These are phyloP conservation scores for Metschnikowia kofuensis DNA, from an alignment of 805 yeast species.

Conservation along the genomic window DNA sequence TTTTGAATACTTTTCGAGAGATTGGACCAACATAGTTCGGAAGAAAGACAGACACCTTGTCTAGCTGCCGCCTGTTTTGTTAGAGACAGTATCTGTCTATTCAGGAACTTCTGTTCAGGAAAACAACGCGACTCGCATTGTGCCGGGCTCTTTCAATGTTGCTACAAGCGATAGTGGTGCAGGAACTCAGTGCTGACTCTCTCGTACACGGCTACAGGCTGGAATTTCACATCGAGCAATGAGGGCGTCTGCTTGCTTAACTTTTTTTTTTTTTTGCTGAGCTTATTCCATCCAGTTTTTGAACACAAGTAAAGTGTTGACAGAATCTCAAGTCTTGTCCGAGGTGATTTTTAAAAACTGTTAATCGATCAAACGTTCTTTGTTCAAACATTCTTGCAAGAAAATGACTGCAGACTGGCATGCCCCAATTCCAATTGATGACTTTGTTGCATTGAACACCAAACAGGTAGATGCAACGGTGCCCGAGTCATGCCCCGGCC, in stretches of 20 bases:
- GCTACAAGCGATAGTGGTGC: conserved; percentile 3
- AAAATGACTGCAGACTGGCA: conserved; percentile 17
- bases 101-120: neutral
- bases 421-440: conserved; percentile 28
- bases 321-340: too few relatives aligned
- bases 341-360: too few relatives aligned
- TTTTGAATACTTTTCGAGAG: too few relatives aligned
- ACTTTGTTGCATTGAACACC: conserved; percentile 27
- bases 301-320: too few relatives aligned
- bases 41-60: too few relatives aligned
- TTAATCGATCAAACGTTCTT: too few relatives aligned
- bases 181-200: conserved; percentile 7
- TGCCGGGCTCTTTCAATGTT: neutral
- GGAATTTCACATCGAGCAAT: neutral
- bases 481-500: conserved; percentile 30
- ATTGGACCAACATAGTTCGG: too few relatives aligned
- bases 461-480: conserved; percentile 18
- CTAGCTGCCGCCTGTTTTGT: too few relatives aligned
- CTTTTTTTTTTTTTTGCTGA: too few relatives aligned
- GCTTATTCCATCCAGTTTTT: too few relatives aligned
- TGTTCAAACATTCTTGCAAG: neutral
- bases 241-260: too few relatives aligned
- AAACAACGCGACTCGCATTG: neutral
- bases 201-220: conserved; percentile 2
- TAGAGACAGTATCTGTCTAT: too few relatives aligned